Evolutionary conservation across 768 basidiomycete species (phyloP), one percentile per base, ranked within the genome.

Genomic region (Phanerodontia chrysosporium): DNA sequence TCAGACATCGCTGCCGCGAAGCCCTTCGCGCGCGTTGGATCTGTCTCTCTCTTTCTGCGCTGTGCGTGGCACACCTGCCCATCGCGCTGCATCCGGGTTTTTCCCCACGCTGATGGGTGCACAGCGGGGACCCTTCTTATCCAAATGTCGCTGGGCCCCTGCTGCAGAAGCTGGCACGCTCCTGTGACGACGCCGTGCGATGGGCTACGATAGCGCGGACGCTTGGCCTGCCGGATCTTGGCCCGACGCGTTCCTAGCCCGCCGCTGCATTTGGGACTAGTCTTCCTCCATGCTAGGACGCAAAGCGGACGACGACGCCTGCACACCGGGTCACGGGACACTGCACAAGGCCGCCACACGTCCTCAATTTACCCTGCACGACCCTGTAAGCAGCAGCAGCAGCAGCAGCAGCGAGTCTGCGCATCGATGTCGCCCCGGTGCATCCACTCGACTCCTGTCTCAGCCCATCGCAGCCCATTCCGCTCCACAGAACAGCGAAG

Each of bases 81-180:
- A 55, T 55, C 54, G 39, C 27, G 54, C 45, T 18, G 7, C 55
- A 56, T 56, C 55, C 55, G n/a, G n/a, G n/a, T n/a, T n/a, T 22
- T 28, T 56, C 55, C 44, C 55, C 55, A 56, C 55, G 46, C 55
- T 56, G 55, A 56, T 56, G 18, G n/a, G n/a, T 28, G 16, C 52
- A 48, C 21, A 28, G 16, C 7, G 21, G 14, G 46, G 22, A 9
- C 9, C 13, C 6, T n/a, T n/a, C n/a, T n/a, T n/a, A n/a, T n/a
- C n/a, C n/a, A n/a, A n/a, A n/a, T n/a, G n/a, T n/a, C n/a, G n/a
- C n/a, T n/a, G n/a, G n/a, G n/a, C n/a, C n/a, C n/a, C n/a, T n/a
- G n/a, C n/a, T n/a, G n/a, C n/a, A n/a, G n/a, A n/a, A 2, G 46
- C 10, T 30, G 28, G 16, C 29, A 16, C 16, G 28, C 4, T 12